phyloP scores from a whole-genome alignment of 129 eudicot species.

The Deinandra increscens region DNA sequence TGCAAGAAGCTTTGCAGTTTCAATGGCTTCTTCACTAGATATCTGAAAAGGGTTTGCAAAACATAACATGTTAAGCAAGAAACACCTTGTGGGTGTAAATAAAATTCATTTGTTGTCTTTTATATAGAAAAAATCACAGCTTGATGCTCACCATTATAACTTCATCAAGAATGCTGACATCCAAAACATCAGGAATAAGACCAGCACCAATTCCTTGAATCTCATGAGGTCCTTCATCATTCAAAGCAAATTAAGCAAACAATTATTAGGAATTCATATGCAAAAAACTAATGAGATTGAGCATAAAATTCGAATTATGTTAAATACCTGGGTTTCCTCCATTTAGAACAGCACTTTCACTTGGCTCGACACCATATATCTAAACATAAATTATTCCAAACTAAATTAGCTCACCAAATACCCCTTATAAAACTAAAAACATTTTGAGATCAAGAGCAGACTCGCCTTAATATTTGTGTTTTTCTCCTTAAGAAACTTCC shows the following conservation, averaged over 20 bases:
- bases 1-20: constrained; percentile 71
- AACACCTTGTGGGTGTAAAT: background rate
- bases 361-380: constrained; percentile 69
- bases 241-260: background rate
- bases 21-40: constrained; percentile 65
- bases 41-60: constrained; percentile 35
- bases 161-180: constrained; percentile 18
- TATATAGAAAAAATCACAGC: background rate
- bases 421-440: background rate
- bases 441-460: background rate
- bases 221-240: constrained; percentile 13
- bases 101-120: background rate
- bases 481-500: constrained; percentile 64
- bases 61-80: background rate
- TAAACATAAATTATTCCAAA: constrained; percentile 15
- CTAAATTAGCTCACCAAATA: background rate
- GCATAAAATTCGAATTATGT: background rate
- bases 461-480: constrained; percentile 54
- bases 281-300: background rate
- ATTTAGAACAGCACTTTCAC: constrained; percentile 58
- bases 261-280: background rate
- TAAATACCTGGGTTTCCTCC: constrained; percentile 55
- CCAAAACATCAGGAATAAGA: constrained; percentile 20
- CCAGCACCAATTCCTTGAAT: constrained; percentile 27
- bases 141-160: constrained; percentile 1